These are phyloP conservation scores for Nicotiana knightiana DNA, from an alignment of 257 asterid genomes.

Conservation along the genomic window DNA sequence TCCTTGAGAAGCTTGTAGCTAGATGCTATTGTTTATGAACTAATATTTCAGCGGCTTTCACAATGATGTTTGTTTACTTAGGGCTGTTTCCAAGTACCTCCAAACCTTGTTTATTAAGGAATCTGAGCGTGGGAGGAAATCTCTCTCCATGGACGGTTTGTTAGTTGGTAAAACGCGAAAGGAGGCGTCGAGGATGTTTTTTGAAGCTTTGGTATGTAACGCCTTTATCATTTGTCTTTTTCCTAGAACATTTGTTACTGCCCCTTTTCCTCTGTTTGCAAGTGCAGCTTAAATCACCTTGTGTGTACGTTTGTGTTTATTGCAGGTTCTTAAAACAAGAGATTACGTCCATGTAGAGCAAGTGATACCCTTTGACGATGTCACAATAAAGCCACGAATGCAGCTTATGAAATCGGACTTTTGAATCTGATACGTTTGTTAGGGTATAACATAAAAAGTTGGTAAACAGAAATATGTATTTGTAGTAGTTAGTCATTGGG, in stretches of 20 bases:
- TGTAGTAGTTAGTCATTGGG: constrained; percentile 4
- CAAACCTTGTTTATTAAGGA: constrained; percentile 64
- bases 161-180: constrained; percentile 80
- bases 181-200: constrained; percentile 97
- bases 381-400: constrained; percentile 31
- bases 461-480: background rate
- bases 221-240: too few relatives aligned
- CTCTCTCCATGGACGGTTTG: constrained; percentile 58
- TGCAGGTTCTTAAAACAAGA: constrained; percentile 54
- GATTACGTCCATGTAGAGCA: constrained; percentile 54
- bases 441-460: background rate
- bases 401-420: constrained; percentile 39
- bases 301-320: background rate
- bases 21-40: background rate
- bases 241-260: too few relatives aligned
- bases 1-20: background rate
- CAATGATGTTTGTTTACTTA: constrained; percentile 15
- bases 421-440: constrained; percentile 12
- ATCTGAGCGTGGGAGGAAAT: constrained; percentile 50
- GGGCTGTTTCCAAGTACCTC: constrained; percentile 93
- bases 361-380: constrained; percentile 30
- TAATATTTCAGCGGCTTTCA: background rate
- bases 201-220: constrained; percentile 73
- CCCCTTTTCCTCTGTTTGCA: background rate
- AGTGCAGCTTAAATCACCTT: background rate